A percentile compares a stretch with the other conserved stretches of the same genome.
phyloP scores from a whole-genome alignment of 176 grass and related monocot species.

The Themeda triandra region DNA sequence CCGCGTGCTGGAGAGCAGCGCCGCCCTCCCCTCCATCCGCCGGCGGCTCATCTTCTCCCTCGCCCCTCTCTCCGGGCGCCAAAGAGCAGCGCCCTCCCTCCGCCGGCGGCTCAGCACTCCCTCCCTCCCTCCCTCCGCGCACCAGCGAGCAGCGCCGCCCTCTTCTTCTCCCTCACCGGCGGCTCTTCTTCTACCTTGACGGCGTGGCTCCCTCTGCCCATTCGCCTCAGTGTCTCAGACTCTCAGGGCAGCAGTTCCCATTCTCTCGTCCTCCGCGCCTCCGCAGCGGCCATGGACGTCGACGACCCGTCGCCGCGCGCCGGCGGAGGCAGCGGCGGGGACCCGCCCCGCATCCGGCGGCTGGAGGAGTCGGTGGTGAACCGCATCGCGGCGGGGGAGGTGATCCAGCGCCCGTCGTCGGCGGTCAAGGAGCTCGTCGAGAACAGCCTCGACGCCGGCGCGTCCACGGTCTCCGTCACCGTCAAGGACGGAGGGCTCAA shows the following conservation, averaged over 20 bases:
- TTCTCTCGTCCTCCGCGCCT: background rate
- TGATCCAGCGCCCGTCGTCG: constrained; percentile 72
- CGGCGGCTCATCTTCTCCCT: too few relatives aligned
- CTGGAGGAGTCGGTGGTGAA: constrained; percentile 92
- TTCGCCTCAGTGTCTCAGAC: too few relatives aligned
- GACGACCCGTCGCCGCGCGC: constrained; percentile 17
- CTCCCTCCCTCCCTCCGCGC: too few relatives aligned
- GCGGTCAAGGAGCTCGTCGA: constrained; percentile 92
- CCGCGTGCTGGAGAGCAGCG: too few relatives aligned
- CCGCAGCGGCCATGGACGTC: constrained; percentile 23
- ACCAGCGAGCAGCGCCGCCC: too few relatives aligned
- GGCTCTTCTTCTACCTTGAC: too few relatives aligned
- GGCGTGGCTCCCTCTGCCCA: too few relatives aligned
- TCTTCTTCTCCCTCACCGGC: too few relatives aligned
- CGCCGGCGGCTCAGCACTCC: too few relatives aligned
- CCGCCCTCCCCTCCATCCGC: too few relatives aligned
- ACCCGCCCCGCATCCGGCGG: constrained; percentile 62
- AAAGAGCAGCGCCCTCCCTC: too few relatives aligned
- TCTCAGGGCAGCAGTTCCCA: background rate
- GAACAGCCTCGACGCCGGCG: constrained; percentile 83
- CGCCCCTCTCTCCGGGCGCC: too few relatives aligned
- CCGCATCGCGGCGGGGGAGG: constrained; percentile 87
- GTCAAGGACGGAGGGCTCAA: constrained; percentile 90
- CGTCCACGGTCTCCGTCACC: constrained; percentile 65
- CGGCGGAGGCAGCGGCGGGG: background rate